Base-by-base conservation (phyloP, 1,139 yeast genomes). In the Suhomyces atakaporum region DNA sequence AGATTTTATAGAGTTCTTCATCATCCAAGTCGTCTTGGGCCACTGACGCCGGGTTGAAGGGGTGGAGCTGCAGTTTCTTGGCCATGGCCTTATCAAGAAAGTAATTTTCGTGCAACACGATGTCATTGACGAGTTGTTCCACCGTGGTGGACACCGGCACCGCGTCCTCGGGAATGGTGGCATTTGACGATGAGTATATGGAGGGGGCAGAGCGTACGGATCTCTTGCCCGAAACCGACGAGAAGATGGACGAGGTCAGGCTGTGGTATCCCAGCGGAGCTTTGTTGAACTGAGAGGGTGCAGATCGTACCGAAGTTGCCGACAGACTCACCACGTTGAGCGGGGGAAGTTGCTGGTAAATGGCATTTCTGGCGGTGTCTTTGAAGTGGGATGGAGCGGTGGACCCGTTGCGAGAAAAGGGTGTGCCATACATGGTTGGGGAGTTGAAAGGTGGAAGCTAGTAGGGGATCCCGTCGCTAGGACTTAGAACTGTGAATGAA, bases 91-190 rank as follows among this genome's bases (percentile, higher is more conserved):
- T 43, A 19, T 62, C 61, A 27, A 39, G 46, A 40, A 51, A 62
- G 49, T 57, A 60, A 29, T 50, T 55, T 42, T 71, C 77, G 45
- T 71, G 76, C 23, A 69, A 56, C 16, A 60, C 63, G 7, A 70
- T 62, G 44, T 70, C 75, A 43, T 68, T 69, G 24, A 71, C 69
- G 24, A 70, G 53, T 48, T 70, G 75, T 40, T 71, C 77, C 5
- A 71, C 70, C 0, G 75, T 69, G 21, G 66, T 63, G 16, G 71
- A 56, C 3, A 67, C 52, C 2, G 73, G 75, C 40, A 68, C 76
- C 36, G 65, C 54, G 43, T 71, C 75, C 49, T 70, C 77, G 2
- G 77, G 77, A 24, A 71, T 70, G 12, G 76, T 71, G 23, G 71
- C 75, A 1, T 75, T 69, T 16, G 71, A 63, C 30, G 60, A 54